Evolutionary conservation across 2,329 filamentous ascomycete species (phyloP).

Genomic region (Hirsutella rhossiliensis): DNA sequence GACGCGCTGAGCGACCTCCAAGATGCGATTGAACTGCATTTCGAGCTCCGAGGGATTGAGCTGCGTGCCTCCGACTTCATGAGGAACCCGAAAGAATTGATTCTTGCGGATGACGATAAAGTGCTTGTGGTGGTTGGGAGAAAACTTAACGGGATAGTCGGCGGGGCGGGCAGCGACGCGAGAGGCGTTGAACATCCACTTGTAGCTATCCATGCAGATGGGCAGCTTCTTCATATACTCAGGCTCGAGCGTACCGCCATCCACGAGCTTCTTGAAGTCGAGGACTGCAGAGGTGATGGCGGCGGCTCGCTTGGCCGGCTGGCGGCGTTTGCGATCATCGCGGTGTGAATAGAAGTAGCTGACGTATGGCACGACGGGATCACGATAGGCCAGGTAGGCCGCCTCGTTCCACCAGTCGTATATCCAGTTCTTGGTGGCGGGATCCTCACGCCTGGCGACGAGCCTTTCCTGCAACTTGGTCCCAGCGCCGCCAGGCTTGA

Average conservation of each 20-base stretch:
- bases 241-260: conserved; percentile 71
- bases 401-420: conserved; percentile 97
- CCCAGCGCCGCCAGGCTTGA: conserved; percentile 75
- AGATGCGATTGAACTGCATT: conserved; percentile 75
- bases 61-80: conserved; percentile 71
- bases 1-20: conserved; percentile 58
- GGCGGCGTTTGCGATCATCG: conserved; percentile 76
- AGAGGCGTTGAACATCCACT: conserved; percentile 97
- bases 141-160: conserved; percentile 76
- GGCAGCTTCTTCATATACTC: conserved; percentile 98
- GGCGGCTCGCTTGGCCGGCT: conserved; percentile 86
- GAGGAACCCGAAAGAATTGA: conserved; percentile 86
- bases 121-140: conserved; percentile 65
- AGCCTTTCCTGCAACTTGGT: conserved; percentile 81
- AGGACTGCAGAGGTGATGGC: conserved; percentile 76
- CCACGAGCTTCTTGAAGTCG: conserved; percentile 91
- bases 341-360: conserved; percentile 99
- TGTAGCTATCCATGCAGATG: conserved; percentile 96
- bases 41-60: conserved; percentile 85
- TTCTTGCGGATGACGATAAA: conserved; percentile 89
- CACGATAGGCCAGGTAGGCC: conserved; percentile 85
- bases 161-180: conserved; percentile 72
- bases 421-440: conserved; percentile 84
- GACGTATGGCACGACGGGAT: conserved; percentile 94
- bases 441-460: conserved; percentile 64